Evolutionary conservation across 2,329 filamentous ascomycete genomes (phyloP).

Genomic region (Trichoderma sp.): DNA sequence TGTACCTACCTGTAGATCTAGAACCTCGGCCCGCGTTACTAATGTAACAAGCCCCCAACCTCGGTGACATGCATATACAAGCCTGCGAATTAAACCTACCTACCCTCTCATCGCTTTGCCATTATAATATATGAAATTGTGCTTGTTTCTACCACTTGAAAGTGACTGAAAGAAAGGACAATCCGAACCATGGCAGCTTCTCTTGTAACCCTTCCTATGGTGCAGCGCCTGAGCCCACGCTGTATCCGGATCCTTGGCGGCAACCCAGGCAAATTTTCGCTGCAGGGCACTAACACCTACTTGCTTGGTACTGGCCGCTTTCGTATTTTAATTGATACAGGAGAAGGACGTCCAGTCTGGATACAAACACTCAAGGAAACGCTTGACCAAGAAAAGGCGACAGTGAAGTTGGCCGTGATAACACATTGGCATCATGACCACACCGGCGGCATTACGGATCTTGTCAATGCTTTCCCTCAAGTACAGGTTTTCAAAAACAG

Average conservation of each 20-base stretch:
- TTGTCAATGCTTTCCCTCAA: conserved; percentile 61
- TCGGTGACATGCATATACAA: background rate
- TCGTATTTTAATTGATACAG: conserved; percentile 86
- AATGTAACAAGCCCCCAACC: background rate
- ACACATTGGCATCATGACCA: conserved; percentile 96
- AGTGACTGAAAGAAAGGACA: background rate
- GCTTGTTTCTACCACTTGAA: background rate
- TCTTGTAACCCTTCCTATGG: conserved; percentile 64
- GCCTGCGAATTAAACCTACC: background rate
- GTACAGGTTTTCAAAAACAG: conserved; percentile 65
- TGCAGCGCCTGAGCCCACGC: conserved; percentile 73
- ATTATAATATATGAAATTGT: background rate
- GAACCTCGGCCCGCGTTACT: background rate
- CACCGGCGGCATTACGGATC: conserved; percentile 68
- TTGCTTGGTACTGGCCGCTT: conserved; percentile 71
- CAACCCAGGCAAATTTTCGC: conserved; percentile 80
- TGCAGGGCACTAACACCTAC: conserved; percentile 91
- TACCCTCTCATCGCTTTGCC: background rate
- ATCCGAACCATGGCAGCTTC: background rate
- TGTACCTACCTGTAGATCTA: background rate
- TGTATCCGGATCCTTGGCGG: conserved; percentile 84
- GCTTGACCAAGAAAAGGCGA: conserved; percentile 65
- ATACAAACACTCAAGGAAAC: conserved; percentile 60
- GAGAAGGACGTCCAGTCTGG: conserved; percentile 77
- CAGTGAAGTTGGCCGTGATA: conserved; percentile 67